Evolutionary conservation across 1,284 basidiomycete species (phyloP), one percentile per base, ranked within the genome.

Genomic region (Coniophora puteana): DNA sequence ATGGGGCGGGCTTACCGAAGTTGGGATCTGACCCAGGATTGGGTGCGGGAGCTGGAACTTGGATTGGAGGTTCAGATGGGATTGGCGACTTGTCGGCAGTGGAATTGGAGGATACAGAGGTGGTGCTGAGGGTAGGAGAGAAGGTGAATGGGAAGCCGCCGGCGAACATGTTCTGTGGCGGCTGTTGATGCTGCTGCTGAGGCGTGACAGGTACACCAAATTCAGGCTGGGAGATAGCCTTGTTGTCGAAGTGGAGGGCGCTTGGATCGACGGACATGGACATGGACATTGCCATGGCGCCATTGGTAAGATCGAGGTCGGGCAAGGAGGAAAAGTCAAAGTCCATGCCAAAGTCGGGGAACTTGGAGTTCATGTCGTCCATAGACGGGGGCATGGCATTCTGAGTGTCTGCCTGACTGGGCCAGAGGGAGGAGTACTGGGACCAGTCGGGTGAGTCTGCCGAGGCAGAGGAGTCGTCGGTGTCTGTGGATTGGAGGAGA

Each of bases 221-320:
- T 33, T 37, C 47, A 31, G 12, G 39, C 22, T 20, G 47, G n/a
- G n/a, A 38, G 20, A 22, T 33, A 21, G 44, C 36, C 10, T 25
- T 58, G 36, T 49, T 47, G 33, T 76, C 66, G 51, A 79, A 78
- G 51, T 83, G 79, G 10, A 84, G 61, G 7, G 73, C 64, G 49
- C 66, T 77, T 11, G 84, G 82, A 46, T 87, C 79, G 43, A 86
- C 71, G 2, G 73, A 69, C 51, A 78, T 70, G 5, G 68, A 57
- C 18, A 71, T 62, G 40, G 57, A 57, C n/a, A n/a, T n/a, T n/a
- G n/a, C n/a, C n/a, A n/a, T 4, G 47, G 52, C 43, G 18, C 51
- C 48, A 35, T 27, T 45, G 45, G 64, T 62, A 43, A 81, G 75
- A 51, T 83, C 78, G 58, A 84, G 71, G 58, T 78, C 73, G 50